Percentiles rank a stretch among this genome's conserved stretches.
These are phyloP conservation scores for Triticum timopheevii DNA, from an alignment of 176 grass and related monocot species.

Conservation along the genomic window DNA sequence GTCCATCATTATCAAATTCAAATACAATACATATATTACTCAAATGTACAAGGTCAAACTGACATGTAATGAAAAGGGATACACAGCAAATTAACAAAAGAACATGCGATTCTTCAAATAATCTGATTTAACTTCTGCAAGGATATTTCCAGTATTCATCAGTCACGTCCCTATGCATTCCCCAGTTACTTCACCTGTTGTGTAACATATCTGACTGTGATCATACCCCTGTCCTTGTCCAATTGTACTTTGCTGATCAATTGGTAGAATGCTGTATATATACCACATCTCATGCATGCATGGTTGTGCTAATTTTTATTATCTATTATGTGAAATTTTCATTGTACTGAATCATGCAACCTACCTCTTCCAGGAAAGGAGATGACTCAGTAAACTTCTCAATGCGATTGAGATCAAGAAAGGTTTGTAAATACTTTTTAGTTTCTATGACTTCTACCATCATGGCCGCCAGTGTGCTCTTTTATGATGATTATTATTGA, in stretches of 20 bases:
- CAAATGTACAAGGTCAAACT: not conserved
- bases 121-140: not conserved
- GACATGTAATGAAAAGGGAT: not conserved
- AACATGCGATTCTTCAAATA: not conserved
- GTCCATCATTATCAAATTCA: not conserved
- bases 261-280: not conserved
- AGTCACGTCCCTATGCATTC: not conserved
- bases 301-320: constrained; percentile 7
- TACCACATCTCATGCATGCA: not conserved
- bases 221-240: not conserved
- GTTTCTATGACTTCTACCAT: constrained; percentile 19
- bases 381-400: constrained; percentile 38
- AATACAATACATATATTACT: not conserved
- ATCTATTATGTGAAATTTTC: not conserved
- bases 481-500: not conserved
- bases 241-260: not conserved
- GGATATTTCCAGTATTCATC: not conserved
- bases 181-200: not conserved
- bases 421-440: constrained; percentile 51
- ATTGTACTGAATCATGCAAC: constrained; percentile 31
- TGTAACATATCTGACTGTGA: not conserved
- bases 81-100: not conserved
- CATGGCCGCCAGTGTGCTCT: not conserved
- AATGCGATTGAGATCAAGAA: constrained; percentile 56
- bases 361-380: constrained; percentile 57